Conservation (phyloP, 345 rosid species). For the Bruguiera sexangula region DNA sequence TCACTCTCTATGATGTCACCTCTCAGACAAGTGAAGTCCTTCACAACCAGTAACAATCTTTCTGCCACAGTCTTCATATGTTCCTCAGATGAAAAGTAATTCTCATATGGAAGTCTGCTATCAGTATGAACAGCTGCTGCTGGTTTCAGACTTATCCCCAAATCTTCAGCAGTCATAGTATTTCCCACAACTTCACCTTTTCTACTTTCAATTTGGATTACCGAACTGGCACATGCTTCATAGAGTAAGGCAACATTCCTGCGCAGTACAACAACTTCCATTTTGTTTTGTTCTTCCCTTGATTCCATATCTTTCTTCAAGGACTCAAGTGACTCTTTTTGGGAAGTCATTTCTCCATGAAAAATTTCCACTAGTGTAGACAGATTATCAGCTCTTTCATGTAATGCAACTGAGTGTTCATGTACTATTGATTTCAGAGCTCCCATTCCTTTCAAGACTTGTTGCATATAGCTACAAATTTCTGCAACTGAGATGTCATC, state of each 20-base stretch:
- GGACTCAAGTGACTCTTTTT: slow-evolving; percentile 38
- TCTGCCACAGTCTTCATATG: slow-evolving; percentile 49
- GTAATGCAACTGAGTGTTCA: slow-evolving; percentile 46
- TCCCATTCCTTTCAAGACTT: slow-evolving; percentile 37
- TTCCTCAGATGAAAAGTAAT: slow-evolving; percentile 47
- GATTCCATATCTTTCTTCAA: slow-evolving; percentile 48
- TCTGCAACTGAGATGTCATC: slow-evolving; percentile 38
- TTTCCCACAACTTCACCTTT: slow-evolving; percentile 44
- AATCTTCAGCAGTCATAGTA: slow-evolving; percentile 19
- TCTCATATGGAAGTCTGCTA: slow-evolving; percentile 23
- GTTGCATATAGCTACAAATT: slow-evolving; percentile 52
- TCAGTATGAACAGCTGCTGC: slow-evolving; percentile 9
- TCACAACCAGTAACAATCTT: slow-evolving; percentile 46
- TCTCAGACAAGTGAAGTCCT: slow-evolving; percentile 44
- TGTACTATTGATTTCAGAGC: slow-evolving; percentile 44
- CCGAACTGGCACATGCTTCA: slow-evolving; percentile 58
- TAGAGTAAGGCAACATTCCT: slow-evolving; percentile 55
- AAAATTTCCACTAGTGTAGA: slow-evolving; percentile 39
- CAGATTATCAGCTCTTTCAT: slow-evolving; percentile 44
- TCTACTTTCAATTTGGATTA: slow-evolving; percentile 61
- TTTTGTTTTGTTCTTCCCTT: slow-evolving; percentile 44
- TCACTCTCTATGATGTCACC: slow-evolving; percentile 45
- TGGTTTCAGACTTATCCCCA: slow-evolving; percentile 31
- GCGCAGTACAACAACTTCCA: slow-evolving; percentile 45
- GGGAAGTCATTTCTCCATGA: slow-evolving; percentile 33